A percentile compares a stretch with the other conserved stretches of the same genome.
These are phyloP conservation scores for Sugiyamaella valdiviana DNA, from an alignment of 805 yeast genomes.

Conservation along the genomic window DNA sequence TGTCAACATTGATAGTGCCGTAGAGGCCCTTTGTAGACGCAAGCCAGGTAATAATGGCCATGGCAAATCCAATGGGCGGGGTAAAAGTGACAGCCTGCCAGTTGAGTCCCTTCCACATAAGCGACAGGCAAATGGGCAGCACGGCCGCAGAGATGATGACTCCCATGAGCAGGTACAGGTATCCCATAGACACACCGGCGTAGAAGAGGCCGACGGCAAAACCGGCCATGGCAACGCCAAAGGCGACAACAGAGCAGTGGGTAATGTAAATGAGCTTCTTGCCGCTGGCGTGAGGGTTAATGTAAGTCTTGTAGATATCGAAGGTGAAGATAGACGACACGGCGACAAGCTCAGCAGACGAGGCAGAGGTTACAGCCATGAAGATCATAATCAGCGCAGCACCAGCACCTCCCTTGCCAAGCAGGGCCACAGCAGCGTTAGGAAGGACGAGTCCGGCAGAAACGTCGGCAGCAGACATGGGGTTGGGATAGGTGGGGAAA, in stretches of 20 bases:
- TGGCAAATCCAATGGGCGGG: constrained; percentile 70
- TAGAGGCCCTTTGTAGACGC: constrained; percentile 34
- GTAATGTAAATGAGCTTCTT: constrained; percentile 62
- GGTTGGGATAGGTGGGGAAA: constrained; percentile 76
- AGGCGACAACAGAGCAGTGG: constrained; percentile 58
- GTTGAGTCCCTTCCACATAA: constrained; percentile 62
- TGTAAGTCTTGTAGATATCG: constrained; percentile 75
- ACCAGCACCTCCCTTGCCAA: constrained; percentile 86
- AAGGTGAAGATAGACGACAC: constrained; percentile 81
- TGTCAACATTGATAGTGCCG: constrained; percentile 51
- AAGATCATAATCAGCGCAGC: constrained; percentile 73
- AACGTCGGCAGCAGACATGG: constrained; percentile 61
- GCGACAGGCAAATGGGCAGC: constrained; percentile 63
- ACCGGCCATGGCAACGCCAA: constrained; percentile 64
- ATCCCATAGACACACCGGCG: constrained; percentile 82
- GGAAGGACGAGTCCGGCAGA: constrained; percentile 66
- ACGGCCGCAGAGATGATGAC: constrained; percentile 84
- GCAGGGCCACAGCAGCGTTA: constrained; percentile 71
- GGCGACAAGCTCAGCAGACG: constrained; percentile 86
- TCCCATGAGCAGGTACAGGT: constrained; percentile 83
- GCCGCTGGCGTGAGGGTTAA: constrained; percentile 74
- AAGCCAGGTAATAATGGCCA: constrained; percentile 67
- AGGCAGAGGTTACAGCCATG: constrained; percentile 90
- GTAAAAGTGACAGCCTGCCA: constrained; percentile 62
- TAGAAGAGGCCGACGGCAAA: constrained; percentile 77